Percentiles rank a stretch among this genome's conserved stretches.
phyloP scores from a whole-genome alignment of 441 rosid genomes.

The Omphalea diandra region DNA sequence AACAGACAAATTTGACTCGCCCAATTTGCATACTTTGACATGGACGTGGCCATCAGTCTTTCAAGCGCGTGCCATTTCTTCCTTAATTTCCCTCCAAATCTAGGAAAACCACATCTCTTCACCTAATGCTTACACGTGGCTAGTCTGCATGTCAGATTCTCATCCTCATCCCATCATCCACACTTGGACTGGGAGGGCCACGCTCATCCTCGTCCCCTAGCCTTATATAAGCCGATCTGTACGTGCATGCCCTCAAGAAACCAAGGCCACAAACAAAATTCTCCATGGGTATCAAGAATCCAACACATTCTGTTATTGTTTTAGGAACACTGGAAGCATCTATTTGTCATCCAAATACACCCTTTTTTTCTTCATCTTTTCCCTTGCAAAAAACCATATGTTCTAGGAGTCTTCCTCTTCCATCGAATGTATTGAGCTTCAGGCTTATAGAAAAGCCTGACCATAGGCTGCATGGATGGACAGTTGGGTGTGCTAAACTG shows the following conservation, averaged over 20 bases:
- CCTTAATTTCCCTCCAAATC: not conserved
- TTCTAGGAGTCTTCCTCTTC: not conserved
- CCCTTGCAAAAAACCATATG: not conserved
- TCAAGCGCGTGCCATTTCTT: slow-evolving; percentile 23
- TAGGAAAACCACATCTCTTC: not conserved
- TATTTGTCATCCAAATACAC: not conserved
- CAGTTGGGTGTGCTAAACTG: slow-evolving; percentile 29
- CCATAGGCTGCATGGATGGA: not conserved
- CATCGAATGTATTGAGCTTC: slow-evolving; percentile 1
- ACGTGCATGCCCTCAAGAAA: not conserved
- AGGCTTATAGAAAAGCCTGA: not conserved
- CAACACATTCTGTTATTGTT: not conserved
- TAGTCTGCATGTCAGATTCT: not conserved
- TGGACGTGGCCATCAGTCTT: slow-evolving; percentile 13
- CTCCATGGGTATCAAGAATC: not conserved
- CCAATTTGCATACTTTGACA: not conserved
- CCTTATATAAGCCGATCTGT: not conserved
- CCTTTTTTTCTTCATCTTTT: not conserved
- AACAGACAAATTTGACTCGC: not conserved
- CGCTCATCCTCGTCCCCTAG: not conserved
- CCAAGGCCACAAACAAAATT: not conserved
- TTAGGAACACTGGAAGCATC: slow-evolving; percentile 8
- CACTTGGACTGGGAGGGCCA: not conserved
- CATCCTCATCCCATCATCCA: not conserved
- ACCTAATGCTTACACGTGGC: slow-evolving; percentile 10